Evolutionary conservation across 1,139 yeast species (phyloP), one percentile per base, ranked within the genome.

Genomic region (Hyphopichia buzzinii): DNA sequence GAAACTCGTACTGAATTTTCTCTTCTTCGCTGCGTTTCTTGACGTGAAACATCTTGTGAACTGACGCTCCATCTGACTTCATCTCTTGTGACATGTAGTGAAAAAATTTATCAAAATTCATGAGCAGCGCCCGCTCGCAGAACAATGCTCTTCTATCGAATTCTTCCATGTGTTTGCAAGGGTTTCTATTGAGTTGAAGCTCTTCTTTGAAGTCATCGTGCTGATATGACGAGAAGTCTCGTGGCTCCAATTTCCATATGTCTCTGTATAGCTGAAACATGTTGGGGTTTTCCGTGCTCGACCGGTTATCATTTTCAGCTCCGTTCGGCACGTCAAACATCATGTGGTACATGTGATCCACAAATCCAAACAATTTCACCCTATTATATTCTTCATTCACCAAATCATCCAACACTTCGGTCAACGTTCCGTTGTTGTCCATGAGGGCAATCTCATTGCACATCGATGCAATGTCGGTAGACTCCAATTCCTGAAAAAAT

Each of bases 91-190:
- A 19, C 23, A 19, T 19, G 21, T 39, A 39, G 23, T 25, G 33
- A 17, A 28, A 40, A 26, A 40, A 39, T 23, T 39, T 39, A 11
- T 33, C 39, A 8, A 40, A 38, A 23, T 40, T 40, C 42, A 39
- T 39, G 12, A 34, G 24, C n/a, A 40, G 12, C 4, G 37, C 44
- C 23, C 28, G 8, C 13, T 40, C 31, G 16, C 26, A 37, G 21
- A 28, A 27, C 16, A 17, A 25, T 10, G 31, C 40, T 14, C 34
- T 37, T 3, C 30, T 11, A 29, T 29, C 24, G n/a, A 12, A 14
- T 13, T 25, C 30, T 8, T 15, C 24, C 23, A 10, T 6, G 10
- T 19, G 8, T 6, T 19, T 6, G 10, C 10, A 19, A 7, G 23
- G 23, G 23, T 19, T 19, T 6, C 10, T 19, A 7, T 19, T 10